A percentile compares a stretch with the other conserved stretches of the same genome.
These are phyloP conservation scores for Streptanthus diversifolius DNA, from an alignment of 345 rosid genomes.

Conservation along the genomic window DNA sequence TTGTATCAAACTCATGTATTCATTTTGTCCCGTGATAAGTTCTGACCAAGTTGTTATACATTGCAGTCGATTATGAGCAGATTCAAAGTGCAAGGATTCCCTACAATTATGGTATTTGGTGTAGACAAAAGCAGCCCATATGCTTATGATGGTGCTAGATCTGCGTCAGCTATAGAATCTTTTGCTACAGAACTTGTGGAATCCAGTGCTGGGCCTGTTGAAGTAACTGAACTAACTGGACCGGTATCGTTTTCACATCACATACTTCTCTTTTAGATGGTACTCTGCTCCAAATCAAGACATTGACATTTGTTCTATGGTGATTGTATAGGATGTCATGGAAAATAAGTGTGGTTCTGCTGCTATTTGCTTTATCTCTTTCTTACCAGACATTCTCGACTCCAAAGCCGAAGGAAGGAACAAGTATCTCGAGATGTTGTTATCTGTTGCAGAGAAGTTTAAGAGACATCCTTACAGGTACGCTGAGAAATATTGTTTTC, in stretches of 20 bases:
- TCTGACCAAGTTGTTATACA: conserved; percentile 17
- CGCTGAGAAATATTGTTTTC: neutral
- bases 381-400: conserved; percentile 95
- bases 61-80: conserved; percentile 95
- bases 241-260: conserved; percentile 48
- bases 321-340: conserved; percentile 64
- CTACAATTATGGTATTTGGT: conserved; percentile 94
- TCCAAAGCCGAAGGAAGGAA: conserved; percentile 98
- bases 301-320: conserved; percentile 4
- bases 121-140: conserved; percentile 79
- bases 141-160: conserved; percentile 93
- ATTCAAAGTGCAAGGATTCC: conserved; percentile 96
- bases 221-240: conserved; percentile 81
- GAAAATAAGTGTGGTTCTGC: conserved; percentile 90
- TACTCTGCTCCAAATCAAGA: neutral
- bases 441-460: conserved; percentile 86
- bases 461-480: conserved; percentile 93
- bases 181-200: conserved; percentile 87
- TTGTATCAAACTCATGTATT: neutral
- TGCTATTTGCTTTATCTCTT: conserved; percentile 91
- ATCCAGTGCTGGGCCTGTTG: conserved; percentile 77
- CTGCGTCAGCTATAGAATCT: conserved; percentile 90
- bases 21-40: neutral
- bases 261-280: neutral
- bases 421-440: conserved; percentile 65